phyloP scores from a whole-genome alignment of 768 basidiomycete species.

The Phylloporus sp. region DNA sequence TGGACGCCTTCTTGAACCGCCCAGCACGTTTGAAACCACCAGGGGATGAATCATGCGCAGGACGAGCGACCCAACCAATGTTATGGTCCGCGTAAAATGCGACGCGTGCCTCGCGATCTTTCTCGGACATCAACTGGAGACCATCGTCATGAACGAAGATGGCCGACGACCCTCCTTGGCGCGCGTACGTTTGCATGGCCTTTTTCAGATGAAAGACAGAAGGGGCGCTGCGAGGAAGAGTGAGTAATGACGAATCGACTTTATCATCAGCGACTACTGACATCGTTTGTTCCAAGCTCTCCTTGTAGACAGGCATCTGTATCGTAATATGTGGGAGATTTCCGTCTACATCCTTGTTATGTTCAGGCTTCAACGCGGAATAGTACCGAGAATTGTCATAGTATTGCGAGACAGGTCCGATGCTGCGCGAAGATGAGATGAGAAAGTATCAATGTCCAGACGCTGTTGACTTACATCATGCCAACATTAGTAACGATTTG shows the following conservation, averaged over 20 bases:
- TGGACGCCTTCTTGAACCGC: constrained; percentile 91
- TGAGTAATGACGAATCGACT: neutral
- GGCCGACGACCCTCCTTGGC: constrained; percentile 54
- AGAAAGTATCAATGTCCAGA: neutral
- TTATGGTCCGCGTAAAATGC: constrained; percentile 53
- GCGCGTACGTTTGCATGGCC: constrained; percentile 60
- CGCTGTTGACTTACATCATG: constrained; percentile 48
- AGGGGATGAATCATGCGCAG: constrained; percentile 33
- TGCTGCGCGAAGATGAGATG: constrained; percentile 30
- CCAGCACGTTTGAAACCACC: constrained; percentile 47
- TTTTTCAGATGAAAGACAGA: constrained; percentile 63
- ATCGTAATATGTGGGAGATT: constrained; percentile 71
- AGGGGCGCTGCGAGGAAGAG: constrained; percentile 42
- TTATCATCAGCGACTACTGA: constrained; percentile 34
- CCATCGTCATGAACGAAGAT: constrained; percentile 64
- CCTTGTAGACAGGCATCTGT: constrained; percentile 87
- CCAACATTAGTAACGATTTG: constrained; percentile 62
- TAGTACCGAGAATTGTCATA: constrained; percentile 83
- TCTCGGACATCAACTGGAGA: constrained; percentile 43
- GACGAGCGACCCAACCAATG: constrained; percentile 59
- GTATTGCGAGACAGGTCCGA: constrained; percentile 83
- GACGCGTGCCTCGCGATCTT: constrained; percentile 44
- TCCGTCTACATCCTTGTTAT: constrained; percentile 59
- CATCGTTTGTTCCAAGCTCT: constrained; percentile 78
- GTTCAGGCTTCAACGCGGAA: constrained; percentile 58